These are phyloP conservation scores for Elaphomyces granulatus DNA, from an alignment of 495 filamentous ascomycete genomes.

Conservation along the genomic window DNA sequence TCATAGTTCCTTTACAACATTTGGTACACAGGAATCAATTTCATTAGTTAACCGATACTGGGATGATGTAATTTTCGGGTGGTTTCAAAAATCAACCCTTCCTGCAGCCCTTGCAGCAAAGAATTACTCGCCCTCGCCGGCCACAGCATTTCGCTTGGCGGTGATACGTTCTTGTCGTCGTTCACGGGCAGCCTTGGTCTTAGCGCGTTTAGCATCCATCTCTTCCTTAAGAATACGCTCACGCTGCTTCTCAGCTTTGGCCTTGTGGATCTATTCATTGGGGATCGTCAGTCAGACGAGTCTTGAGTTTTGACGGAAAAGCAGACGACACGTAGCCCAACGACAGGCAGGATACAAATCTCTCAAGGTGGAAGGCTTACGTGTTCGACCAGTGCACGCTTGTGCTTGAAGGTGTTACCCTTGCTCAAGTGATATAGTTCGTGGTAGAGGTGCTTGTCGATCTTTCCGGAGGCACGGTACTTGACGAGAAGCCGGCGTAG, in stretches of 20 bases:
- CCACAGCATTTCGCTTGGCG: conserved; percentile 76
- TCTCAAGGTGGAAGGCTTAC: conserved; percentile 55
- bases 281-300: conserved; percentile 18
- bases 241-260: conserved; percentile 96
- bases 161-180: conserved; percentile 75
- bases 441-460: conserved; percentile 99
- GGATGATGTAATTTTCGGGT: too few species aligned
- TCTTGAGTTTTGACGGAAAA: conserved; percentile 1
- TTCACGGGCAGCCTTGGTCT: conserved; percentile 99
- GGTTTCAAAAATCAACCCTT: neutral
- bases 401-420: conserved; percentile 99
- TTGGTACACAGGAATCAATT: too few species aligned
- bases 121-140: conserved; percentile 58
- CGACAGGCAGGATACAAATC: too few species aligned
- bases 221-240: conserved; percentile 92
- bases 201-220: conserved; percentile 98
- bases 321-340: too few species aligned
- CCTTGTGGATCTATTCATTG: conserved; percentile 77
- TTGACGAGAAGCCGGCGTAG: conserved; percentile 97
- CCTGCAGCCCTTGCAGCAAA: conserved; percentile 9
- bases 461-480: conserved; percentile 98
- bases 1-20: too few species aligned
- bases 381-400: conserved; percentile 97
- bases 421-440: conserved; percentile 98
- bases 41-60: too few species aligned